Percentiles rank a stretch among this genome's conserved stretches.
phyloP scores from a whole-genome alignment of 139 green algal species.

The Chlamydomonas eustigma region DNA sequence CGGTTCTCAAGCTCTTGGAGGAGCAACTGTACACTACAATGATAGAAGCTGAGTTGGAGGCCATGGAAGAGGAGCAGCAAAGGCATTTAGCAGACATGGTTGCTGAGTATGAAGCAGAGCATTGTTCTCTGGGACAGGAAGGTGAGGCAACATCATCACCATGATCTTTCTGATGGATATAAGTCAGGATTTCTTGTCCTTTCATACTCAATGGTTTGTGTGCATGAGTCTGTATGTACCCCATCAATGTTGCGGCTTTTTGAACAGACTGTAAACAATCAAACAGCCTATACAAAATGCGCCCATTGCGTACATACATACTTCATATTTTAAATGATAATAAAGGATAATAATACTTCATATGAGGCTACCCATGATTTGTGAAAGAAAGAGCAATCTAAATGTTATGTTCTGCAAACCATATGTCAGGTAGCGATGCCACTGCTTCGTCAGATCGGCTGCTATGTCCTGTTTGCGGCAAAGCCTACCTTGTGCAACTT shows the following conservation, averaged over 20 bases:
- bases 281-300: no score
- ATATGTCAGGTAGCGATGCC: not conserved
- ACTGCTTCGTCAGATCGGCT: not conserved
- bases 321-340: no score
- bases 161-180: no score
- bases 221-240: no score
- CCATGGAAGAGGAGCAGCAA: not conserved
- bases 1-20: no score
- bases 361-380: not conserved
- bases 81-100: not conserved
- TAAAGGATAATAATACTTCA: not conserved
- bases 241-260: no score
- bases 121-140: no score
- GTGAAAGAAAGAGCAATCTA: not conserved
- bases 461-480: slow-evolving; percentile 30
- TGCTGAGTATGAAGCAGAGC: slow-evolving; percentile 3
- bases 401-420: not conserved
- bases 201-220: no score
- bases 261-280: no score
- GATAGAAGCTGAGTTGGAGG: slow-evolving; percentile 1
- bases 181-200: no score
- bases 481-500: slow-evolving; percentile 15
- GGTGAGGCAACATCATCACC: no score
- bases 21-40: slow-evolving; percentile 8
- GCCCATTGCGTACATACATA: no score